These are phyloP conservation scores for Phlyctochytrium bullatum DNA, from an alignment of 192 early-diverging fungal species.

Conservation along the genomic window DNA sequence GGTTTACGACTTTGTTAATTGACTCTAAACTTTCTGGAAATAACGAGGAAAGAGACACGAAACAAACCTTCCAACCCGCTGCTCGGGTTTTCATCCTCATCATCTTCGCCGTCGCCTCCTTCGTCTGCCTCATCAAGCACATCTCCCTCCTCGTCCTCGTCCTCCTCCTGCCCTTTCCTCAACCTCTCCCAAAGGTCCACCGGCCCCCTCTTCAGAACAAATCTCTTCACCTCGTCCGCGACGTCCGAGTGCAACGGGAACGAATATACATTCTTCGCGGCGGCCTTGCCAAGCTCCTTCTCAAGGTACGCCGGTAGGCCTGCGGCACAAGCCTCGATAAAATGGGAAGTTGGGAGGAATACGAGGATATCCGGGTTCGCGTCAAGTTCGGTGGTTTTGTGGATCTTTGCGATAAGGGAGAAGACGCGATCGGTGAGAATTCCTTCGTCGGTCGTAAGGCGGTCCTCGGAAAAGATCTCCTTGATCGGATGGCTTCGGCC, in stretches of 20 bases:
- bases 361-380: constrained; percentile 27
- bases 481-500: constrained; percentile 14
- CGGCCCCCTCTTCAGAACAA: constrained; percentile 16
- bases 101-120: no score
- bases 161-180: neutral
- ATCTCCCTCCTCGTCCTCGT: neutral
- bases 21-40: no score
- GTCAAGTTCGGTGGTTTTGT: neutral
- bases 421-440: constrained; percentile 9
- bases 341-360: constrained; percentile 15
- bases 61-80: no score
- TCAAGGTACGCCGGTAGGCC: neutral
- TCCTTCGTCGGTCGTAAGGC: neutral
- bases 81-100: no score
- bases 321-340: constrained; percentile 10
- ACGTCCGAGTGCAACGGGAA: constrained; percentile 18
- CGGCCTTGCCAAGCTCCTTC: neutral
- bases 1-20: no score
- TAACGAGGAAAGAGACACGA: no score
- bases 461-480: constrained; percentile 10
- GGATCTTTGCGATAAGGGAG: neutral
- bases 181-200: constrained; percentile 1
- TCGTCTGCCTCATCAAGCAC: neutral
- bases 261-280: constrained; percentile 6
- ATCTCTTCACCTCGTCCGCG: constrained; percentile 9